A percentile compares a stretch with the other conserved stretches of the same genome.
These are phyloP conservation scores for Phytopythium aichiense DNA, from an alignment of 352 stramenopile genomes.

Conservation along the genomic window DNA sequence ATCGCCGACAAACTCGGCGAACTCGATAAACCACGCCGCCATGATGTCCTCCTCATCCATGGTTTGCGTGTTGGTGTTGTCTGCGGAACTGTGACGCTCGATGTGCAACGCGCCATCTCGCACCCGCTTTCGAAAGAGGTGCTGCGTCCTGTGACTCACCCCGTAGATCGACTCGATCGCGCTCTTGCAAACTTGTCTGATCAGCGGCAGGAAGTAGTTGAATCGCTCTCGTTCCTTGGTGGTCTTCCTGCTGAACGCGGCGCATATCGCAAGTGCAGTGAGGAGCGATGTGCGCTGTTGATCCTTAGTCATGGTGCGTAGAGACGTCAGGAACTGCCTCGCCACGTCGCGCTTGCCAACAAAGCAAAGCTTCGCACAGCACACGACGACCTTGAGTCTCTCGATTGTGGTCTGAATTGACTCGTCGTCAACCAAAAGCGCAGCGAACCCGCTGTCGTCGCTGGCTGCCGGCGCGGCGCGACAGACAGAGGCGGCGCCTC, in stretches of 20 bases:
- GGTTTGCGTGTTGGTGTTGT: background rate
- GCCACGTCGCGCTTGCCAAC: background rate
- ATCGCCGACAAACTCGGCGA: background rate
- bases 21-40: background rate
- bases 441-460: background rate
- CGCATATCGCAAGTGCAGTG: background rate
- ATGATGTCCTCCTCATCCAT: background rate
- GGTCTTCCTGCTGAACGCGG: background rate
- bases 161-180: slow-evolving; percentile 1
- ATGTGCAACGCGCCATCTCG: background rate
- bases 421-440: background rate
- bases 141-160: slow-evolving; percentile 4
- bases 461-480: background rate
- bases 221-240: slow-evolving; percentile 1
- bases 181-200: slow-evolving; percentile 1
- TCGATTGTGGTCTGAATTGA: background rate
- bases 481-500: background rate
- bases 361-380: background rate
- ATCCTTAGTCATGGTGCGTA: background rate
- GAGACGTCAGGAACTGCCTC: background rate
- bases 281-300: background rate
- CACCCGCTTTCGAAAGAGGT: slow-evolving; percentile 5
- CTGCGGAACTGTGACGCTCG: background rate
- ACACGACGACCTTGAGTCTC: background rate
- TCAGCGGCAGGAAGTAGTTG: background rate